Evolutionary conservation across 2,329 filamentous ascomycete species (phyloP).

Genomic region (Colletotrichum tropicicola): DNA sequence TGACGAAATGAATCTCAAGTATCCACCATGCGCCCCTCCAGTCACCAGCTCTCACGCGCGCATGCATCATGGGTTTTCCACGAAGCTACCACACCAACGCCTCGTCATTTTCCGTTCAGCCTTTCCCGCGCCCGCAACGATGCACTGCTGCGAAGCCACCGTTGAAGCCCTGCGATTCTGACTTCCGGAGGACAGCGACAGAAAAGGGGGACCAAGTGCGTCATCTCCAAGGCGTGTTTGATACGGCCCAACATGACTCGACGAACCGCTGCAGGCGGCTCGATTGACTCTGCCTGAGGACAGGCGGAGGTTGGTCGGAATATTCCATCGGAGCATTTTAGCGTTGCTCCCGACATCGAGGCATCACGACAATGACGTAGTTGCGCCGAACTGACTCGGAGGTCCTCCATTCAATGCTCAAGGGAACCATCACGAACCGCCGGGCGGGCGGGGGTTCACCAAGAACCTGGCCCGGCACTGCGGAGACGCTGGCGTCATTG

Average conservation of each 20-base stretch:
- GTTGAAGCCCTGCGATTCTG: not conserved
- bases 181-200: not conserved
- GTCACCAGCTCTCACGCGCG: not conserved
- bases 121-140: not conserved
- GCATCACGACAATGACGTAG: conserved; percentile 21
- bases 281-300: not conserved
- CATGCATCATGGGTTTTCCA: not conserved
- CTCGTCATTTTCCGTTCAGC: not conserved
- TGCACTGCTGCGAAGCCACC: not conserved
- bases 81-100: not conserved
- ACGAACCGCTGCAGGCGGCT: not conserved
- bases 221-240: conserved; percentile 6
- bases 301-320: no score
- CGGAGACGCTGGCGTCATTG: conserved; percentile 28
- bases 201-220: conserved; percentile 3
- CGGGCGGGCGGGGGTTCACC: conserved; percentile 14
- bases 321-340: conserved; percentile 6
- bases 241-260: conserved; percentile 17
- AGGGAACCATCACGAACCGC: conserved; percentile 27
- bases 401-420: not conserved
- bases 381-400: conserved; percentile 12
- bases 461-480: conserved; percentile 18
- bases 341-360: conserved; percentile 7
- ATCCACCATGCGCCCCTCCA: conserved; percentile 1
- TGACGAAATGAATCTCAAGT: conserved; percentile 3